Evolutionary conservation across 1,284 basidiomycete species (phyloP), one percentile per base, ranked within the genome.

Genomic region (Schizophyllum commune): DNA sequence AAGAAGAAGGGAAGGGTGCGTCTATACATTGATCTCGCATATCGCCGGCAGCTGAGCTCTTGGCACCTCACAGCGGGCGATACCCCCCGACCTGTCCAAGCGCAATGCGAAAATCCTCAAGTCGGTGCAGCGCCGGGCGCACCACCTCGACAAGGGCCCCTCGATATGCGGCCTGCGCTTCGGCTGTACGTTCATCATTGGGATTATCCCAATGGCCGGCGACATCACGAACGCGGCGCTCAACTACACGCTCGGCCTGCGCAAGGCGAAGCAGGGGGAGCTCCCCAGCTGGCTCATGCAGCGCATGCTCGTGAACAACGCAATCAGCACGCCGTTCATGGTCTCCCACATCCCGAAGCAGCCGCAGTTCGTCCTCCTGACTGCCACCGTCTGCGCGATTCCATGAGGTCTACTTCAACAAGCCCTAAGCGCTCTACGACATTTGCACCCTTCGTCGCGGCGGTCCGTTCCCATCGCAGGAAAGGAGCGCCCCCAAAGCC

Each of bases 121-220:
- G 66, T 83, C 87, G 19, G 85, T 96, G 55, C 85, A 92, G 70
- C 77, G 80, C 58, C 81, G 96, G 7, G 95, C 96, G 0, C 94
- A 95, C 71, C 85, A 89, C 70, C 88, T 98, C 60, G 96, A 98
- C 79, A 96, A 94, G 74, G 90, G 92, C 6, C 92, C 98, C 77
- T 79, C 72, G 56, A 60, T 98, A 9, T 92, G 88, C 67, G 94
- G 95, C 2, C 74, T 97, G 63, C 84, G 86, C 8, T 94, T 97
- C 64, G 95, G 96, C 4, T 96, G 89, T 88, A 86, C 91, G 22
- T 91, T 91, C 73, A 68, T 91, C 67, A 89, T 94, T 58, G 89
- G 89, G 0, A 77, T 92, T 17, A 74, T 94, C 32, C 92, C 92
- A 5, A 76, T 85, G 33, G 80, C 82, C 0, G 92, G 92, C 27